Conservation (phyloP, 139 green algal genomes). For the Chlorokybus atmophyticus region DNA sequence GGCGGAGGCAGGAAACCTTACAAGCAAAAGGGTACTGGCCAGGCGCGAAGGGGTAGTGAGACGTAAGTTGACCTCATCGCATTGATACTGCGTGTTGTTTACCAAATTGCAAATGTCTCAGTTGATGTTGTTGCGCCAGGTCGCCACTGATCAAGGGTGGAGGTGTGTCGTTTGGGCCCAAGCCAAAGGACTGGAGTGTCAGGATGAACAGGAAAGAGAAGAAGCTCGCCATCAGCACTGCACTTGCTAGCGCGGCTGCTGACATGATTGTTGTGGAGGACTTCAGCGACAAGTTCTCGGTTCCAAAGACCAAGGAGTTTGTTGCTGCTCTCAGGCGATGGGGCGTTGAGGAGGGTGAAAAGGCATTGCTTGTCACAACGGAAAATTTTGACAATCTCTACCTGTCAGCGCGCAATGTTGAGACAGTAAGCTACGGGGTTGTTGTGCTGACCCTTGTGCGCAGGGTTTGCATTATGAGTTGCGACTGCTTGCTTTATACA, state of each 20-base stretch:
- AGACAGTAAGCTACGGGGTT: too few species aligned
- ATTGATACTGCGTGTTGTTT: too few species aligned
- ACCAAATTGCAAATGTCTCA: too few species aligned
- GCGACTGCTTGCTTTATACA: too few species aligned
- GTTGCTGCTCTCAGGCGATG: conserved; percentile 47
- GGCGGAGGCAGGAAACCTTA: conserved; percentile 93
- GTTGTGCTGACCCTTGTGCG: too few species aligned
- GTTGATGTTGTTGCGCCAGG: conserved; percentile 43
- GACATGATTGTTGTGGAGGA: conserved; percentile 77
- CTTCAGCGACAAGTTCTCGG: conserved; percentile 20
- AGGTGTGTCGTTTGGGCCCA: conserved; percentile 92
- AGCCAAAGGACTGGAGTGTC: conserved; percentile 91
- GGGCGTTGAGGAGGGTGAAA: conserved; percentile 34
- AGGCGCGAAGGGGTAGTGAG: conserved; percentile 76
- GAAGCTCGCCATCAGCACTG: conserved; percentile 78
- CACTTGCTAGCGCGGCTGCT: conserved; percentile 69
- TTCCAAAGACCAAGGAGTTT: conserved; percentile 70
- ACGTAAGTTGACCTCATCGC: too few species aligned
- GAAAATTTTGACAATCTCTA: conserved; percentile 41
- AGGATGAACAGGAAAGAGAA: conserved; percentile 99
- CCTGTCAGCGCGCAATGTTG: conserved; percentile 57
- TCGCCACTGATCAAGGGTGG: conserved; percentile 81
- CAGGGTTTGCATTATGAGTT: too few species aligned
- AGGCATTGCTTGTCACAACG: conserved; percentile 55
- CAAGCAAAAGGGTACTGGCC: conserved; percentile 93